Conservation (phyloP, 371 early-diverging fungal genomes). For the Mortierella sp. region DNA sequence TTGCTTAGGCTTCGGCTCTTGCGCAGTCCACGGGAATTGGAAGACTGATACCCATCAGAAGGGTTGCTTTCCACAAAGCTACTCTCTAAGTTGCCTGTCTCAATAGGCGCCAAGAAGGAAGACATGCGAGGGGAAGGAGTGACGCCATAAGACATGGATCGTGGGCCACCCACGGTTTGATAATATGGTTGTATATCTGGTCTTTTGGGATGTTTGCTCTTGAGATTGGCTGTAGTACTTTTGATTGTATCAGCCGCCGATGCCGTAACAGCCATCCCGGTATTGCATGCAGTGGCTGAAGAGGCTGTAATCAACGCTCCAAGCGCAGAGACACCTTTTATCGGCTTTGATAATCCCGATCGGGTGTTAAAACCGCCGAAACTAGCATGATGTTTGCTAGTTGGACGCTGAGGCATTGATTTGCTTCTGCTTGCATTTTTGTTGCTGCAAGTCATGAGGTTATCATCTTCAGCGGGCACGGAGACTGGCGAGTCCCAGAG, state of each 20-base stretch:
- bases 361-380: neutral
- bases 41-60: constrained; percentile 1
- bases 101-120: neutral
- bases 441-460: neutral
- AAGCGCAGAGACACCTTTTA: constrained; percentile 12
- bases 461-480: too few relatives aligned
- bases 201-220: neutral
- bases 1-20: constrained; percentile 26
- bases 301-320: neutral
- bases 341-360: neutral
- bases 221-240: neutral
- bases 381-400: neutral
- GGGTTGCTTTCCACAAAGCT: neutral
- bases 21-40: neutral
- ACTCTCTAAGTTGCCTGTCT: neutral
- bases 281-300: neutral
- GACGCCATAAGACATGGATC: constrained; percentile 16
- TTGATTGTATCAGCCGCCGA: neutral
- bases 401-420: neutral
- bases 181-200: neutral
- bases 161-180: neutral
- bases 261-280: neutral
- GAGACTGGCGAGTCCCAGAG: too few relatives aligned
- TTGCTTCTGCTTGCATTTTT: neutral
- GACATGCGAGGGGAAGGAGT: neutral